These are phyloP conservation scores for Magnaporthiopsis incrustans DNA, from an alignment of 2,329 filamentous ascomycete species.

Conservation along the genomic window DNA sequence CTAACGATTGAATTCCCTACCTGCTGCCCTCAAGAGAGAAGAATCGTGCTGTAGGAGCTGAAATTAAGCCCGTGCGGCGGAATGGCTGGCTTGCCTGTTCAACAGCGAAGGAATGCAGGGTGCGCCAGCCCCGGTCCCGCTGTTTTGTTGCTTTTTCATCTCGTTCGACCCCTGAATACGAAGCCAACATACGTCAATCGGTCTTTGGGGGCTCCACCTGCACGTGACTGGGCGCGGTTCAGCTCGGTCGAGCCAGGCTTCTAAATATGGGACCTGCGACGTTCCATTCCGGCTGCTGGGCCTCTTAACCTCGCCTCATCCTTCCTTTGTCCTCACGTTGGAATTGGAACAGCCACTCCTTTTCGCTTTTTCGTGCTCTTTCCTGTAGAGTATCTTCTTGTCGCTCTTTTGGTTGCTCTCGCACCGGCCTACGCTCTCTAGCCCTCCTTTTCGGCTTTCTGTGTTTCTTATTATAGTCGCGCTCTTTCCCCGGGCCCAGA, in stretches of 20 bases:
- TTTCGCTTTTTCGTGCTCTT: not conserved
- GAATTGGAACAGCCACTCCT: slow-evolving; percentile 3
- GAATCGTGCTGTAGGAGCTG: not conserved
- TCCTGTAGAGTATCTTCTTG: not conserved
- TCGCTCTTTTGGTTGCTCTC: slow-evolving; percentile 1
- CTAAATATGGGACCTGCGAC: not conserved
- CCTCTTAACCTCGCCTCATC: slow-evolving; percentile 4
- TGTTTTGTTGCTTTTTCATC: not conserved
- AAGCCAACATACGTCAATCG: not conserved
- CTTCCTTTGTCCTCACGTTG: slow-evolving; percentile 1
- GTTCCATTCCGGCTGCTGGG: slow-evolving; percentile 1
- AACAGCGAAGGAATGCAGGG: not conserved
- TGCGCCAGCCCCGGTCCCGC: not conserved
- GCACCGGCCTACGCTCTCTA: not conserved
- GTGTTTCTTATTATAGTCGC: not conserved
- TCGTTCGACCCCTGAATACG: not conserved
- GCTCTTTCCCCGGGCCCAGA: not conserved
- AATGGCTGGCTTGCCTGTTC: not conserved
- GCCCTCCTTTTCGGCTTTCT: not conserved
- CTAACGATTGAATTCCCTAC: too few species aligned
- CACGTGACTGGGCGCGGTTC: not conserved
- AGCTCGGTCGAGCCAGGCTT: not conserved
- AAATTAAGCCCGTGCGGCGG: not conserved
- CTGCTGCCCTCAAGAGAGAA: too few species aligned
- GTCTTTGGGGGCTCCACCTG: not conserved